Evolutionary conservation across 768 basidiomycete species (phyloP).

Genomic region (Kwoniella sp.): DNA sequence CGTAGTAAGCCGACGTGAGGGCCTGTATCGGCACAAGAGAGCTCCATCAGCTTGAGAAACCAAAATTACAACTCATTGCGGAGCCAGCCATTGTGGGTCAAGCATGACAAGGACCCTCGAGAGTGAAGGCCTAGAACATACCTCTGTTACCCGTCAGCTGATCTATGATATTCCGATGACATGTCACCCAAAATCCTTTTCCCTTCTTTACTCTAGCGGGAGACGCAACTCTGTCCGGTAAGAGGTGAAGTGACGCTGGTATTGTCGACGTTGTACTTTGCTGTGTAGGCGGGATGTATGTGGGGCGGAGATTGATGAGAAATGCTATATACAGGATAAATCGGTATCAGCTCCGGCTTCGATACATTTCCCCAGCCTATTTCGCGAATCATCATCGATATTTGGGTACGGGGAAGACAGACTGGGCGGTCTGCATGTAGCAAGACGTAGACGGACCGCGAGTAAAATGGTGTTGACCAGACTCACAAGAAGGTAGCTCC

Average conservation of each 20-base stretch:
- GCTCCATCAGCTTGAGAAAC: too few relatives aligned
- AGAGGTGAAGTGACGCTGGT: conserved; percentile 5
- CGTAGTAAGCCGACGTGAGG: conserved; percentile 15
- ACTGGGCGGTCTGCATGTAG: too few relatives aligned
- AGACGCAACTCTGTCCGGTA: conserved; percentile 11
- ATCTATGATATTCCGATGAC: conserved; percentile 4
- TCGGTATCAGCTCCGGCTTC: not conserved
- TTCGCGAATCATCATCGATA: too few relatives aligned
- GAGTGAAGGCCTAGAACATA: not conserved
- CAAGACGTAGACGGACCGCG: too few relatives aligned
- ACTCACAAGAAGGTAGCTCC: conserved; percentile 19
- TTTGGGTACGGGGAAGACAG: too few relatives aligned
- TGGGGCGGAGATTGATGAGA: conserved; percentile 20
- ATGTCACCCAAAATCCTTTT: conserved; percentile 15
- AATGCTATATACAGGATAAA: conserved; percentile 4
- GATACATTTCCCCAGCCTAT: too few relatives aligned
- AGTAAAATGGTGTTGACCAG: too few relatives aligned
- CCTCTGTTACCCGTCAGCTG: conserved; percentile 10
- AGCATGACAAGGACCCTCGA: too few relatives aligned
- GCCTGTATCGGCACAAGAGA: conserved; percentile 16
- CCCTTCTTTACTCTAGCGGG: conserved; percentile 10
- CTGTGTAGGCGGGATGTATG: conserved; percentile 9
- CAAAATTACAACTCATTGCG: too few relatives aligned
- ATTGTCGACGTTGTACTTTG: not conserved
- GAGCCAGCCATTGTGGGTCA: not conserved